These are phyloP conservation scores for Dothidotthia symphoricarpi DNA, from an alignment of 2,329 filamentous ascomycete species.

Conservation along the genomic window DNA sequence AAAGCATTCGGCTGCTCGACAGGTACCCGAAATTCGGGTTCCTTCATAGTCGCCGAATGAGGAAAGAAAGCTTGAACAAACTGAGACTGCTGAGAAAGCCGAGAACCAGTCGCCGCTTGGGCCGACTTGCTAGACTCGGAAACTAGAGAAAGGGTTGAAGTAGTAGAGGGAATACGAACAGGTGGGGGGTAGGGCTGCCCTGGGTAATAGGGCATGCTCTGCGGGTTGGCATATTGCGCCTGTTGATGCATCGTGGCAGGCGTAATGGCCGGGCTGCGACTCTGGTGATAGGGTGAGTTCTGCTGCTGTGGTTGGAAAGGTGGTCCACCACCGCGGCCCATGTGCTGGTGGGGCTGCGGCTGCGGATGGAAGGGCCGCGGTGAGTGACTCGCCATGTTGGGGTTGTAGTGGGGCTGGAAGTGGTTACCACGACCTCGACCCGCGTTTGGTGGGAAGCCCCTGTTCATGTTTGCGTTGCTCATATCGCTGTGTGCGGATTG, in stretches of 20 bases:
- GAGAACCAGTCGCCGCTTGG: conserved; percentile 13
- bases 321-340: conserved; percentile 53
- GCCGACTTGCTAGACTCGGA: conserved; percentile 22
- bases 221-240: conserved; percentile 49
- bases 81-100: conserved; percentile 11
- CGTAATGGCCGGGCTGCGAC: conserved; percentile 55
- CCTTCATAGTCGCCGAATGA: conserved; percentile 15
- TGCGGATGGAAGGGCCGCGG: conserved; percentile 55
- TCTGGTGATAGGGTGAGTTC: conserved; percentile 61
- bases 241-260: conserved; percentile 66
- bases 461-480: conserved; percentile 56
- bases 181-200: conserved; percentile 59
- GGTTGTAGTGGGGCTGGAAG: conserved; percentile 48
- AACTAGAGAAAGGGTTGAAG: conserved; percentile 21
- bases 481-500: conserved; percentile 78
- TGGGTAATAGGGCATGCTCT: conserved; percentile 63
- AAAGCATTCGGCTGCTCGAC: conserved; percentile 23
- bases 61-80: conserved; percentile 4
- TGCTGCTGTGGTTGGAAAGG: conserved; percentile 55
- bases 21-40: conserved; percentile 17
- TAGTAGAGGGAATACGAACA: conserved; percentile 57
- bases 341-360: conserved; percentile 51
- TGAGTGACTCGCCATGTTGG: conserved; percentile 44
- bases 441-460: conserved; percentile 43
- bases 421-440: conserved; percentile 53